Evolutionary conservation across 2,329 filamentous ascomycete genomes (phyloP), one percentile per base, ranked within the genome.

Genomic region (Hymenotorrendiella dingleyae): DNA sequence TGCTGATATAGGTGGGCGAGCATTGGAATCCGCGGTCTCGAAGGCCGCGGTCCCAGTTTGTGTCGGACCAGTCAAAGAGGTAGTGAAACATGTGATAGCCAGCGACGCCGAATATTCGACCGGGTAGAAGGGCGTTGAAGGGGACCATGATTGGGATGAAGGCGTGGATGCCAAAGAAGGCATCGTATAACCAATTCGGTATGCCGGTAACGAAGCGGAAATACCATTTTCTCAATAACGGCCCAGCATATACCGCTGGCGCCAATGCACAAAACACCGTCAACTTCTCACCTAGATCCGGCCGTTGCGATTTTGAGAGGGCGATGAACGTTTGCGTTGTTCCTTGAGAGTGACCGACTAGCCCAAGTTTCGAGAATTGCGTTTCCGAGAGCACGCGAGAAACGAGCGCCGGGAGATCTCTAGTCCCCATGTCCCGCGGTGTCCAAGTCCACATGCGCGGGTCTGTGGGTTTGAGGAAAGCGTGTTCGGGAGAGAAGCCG

Each of bases 401-500:
- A 1, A 85, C 76, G 24, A 96, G 72, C 0, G 90, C 89, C 0
- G 90, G 76, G 3, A 97, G 73, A 60, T 97, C 91, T 59, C 94
- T 79, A 1, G 90, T 82, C 3, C 89, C 91, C 85, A 96, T 94
- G 58, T 95, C 87, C 0, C 86, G 79, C 42, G 96, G 94, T 53
- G 94, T 94, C 91, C 91, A 97, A 29, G 82, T 80, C 91, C 91
- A 96, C 86, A 96, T 94, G 22, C 89, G 78, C 1, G 91, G 90
- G 58, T 97, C 91, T 3, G 69, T 68, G 52, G 84, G 80, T 2
- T 77, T 66, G 28, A 96, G 74, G 17, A 82, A 65, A 2, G 73
- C 76, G 59, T 97, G 91, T 50, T 80, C 76, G 0, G 91, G 90
- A 0, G 76, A 69, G 64, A 93, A 88, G 1, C 90, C 90, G 59